A percentile compares a stretch with the other conserved stretches of the same genome.
Evolutionary conservation across 768 basidiomycete species (phyloP).

Genomic region (Lentinula guzmanii): DNA sequence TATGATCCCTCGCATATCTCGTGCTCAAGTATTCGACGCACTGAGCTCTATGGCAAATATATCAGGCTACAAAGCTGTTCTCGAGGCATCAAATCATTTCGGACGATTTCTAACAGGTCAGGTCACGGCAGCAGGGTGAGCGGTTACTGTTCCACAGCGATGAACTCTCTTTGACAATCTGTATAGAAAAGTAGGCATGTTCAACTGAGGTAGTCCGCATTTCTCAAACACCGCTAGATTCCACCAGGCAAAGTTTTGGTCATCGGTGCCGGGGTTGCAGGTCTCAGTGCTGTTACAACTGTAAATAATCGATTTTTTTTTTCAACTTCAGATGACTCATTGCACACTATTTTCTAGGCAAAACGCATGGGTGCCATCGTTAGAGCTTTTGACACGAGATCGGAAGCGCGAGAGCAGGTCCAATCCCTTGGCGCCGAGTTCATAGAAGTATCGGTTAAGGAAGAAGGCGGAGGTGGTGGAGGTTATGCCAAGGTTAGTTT

Average conservation of each 20-base stretch:
- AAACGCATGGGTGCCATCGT: constrained; percentile 83
- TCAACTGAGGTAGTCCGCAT: background rate
- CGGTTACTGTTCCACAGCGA: constrained; percentile 10
- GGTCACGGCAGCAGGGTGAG: constrained; percentile 85
- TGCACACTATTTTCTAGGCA: constrained; percentile 37
- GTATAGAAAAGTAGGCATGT: constrained; percentile 34
- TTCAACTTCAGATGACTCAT: background rate
- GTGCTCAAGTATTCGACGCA: constrained; percentile 87
- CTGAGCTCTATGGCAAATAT: constrained; percentile 94
- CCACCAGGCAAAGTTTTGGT: constrained; percentile 84
- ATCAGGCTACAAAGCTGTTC: constrained; percentile 87
- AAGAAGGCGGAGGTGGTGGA: constrained; percentile 77
- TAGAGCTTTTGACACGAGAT: constrained; percentile 81
- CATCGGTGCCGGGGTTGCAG: constrained; percentile 87
- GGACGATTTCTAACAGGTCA: constrained; percentile 88
- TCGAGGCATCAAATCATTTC: constrained; percentile 87
- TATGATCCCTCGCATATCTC: constrained; percentile 85
- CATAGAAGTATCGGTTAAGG: constrained; percentile 72
- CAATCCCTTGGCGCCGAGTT: constrained; percentile 89
- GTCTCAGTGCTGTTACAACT: constrained; percentile 82
- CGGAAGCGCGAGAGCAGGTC: constrained; percentile 84
- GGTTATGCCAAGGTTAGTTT: constrained; percentile 72
- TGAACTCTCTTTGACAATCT: background rate
- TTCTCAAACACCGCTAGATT: constrained; percentile 40
- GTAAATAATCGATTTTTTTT: constrained; percentile 27